Evolutionary conservation across 768 basidiomycete species (phyloP).

Genomic region (Xanthoconium stramineum): DNA sequence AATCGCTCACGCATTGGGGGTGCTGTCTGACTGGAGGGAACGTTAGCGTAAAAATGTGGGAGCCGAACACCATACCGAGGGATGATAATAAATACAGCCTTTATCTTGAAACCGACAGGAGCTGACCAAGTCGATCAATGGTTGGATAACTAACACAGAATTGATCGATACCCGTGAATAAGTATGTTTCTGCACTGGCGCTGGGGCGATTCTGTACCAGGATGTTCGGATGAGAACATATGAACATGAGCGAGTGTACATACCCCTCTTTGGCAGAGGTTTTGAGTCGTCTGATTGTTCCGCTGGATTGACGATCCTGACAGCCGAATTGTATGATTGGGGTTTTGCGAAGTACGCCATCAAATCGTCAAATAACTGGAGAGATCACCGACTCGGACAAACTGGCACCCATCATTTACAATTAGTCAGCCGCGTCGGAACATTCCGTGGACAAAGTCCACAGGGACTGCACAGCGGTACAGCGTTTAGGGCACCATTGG

Average conservation of each 20-base stretch:
- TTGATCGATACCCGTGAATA: slow-evolving; percentile 72
- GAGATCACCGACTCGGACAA: neutral
- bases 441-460: slow-evolving; percentile 2
- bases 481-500: no score
- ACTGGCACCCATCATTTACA: slow-evolving; percentile 5
- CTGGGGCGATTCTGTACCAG: slow-evolving; percentile 55
- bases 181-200: slow-evolving; percentile 88
- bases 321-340: slow-evolving; percentile 53
- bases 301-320: slow-evolving; percentile 69
- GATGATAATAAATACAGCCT: slow-evolving; percentile 83
- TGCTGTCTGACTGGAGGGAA: slow-evolving; percentile 17
- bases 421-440: slow-evolving; percentile 22
- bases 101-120: slow-evolving; percentile 84
- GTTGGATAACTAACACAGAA: neutral
- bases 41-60: slow-evolving; percentile 11
- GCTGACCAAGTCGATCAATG: slow-evolving; percentile 35
- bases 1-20: slow-evolving; percentile 27
- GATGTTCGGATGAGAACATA: slow-evolving; percentile 2
- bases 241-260: slow-evolving; percentile 19
- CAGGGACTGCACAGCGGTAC: no score
- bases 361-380: slow-evolving; percentile 10
- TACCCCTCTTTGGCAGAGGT: slow-evolving; percentile 53
- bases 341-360: slow-evolving; percentile 75
- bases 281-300: slow-evolving; percentile 40
- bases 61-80: slow-evolving; percentile 44